These are phyloP conservation scores for Lodderomyces jiufengensis DNA, from an alignment of 1,139 yeast genomes.

Conservation along the genomic window DNA sequence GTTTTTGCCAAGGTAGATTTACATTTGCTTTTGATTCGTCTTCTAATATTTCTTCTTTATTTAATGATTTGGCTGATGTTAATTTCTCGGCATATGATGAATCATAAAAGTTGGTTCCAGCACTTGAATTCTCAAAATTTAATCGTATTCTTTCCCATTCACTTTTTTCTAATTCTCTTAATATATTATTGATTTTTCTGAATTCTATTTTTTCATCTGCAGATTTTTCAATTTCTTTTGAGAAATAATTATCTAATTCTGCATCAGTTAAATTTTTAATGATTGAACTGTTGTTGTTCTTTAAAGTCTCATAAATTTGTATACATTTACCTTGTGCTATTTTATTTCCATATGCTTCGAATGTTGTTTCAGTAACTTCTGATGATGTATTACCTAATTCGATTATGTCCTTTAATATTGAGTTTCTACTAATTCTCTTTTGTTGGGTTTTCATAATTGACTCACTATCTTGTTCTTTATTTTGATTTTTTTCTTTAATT, in stretches of 20 bases:
- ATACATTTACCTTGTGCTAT: constrained; percentile 30
- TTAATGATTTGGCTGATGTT: constrained; percentile 42
- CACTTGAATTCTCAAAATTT: constrained; percentile 32
- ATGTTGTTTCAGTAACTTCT: constrained; percentile 23
- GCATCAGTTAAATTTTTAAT: constrained; percentile 18
- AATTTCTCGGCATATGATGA: constrained; percentile 57
- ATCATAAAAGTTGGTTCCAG: constrained; percentile 4
- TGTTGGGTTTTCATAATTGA: constrained; percentile 37
- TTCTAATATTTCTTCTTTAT: constrained; percentile 53
- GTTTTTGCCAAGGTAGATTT: constrained; percentile 70
- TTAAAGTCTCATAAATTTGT: constrained; percentile 27
- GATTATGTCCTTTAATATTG: constrained; percentile 44
- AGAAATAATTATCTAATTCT: constrained; percentile 21
- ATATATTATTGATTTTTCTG: constrained; percentile 49
- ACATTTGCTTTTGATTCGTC: constrained; percentile 52
- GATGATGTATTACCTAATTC: constrained; percentile 18
- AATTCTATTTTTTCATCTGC: constrained; percentile 37
- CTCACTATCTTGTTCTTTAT: constrained; percentile 23
- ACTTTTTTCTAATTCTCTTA: constrained; percentile 51
- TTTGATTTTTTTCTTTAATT: constrained; percentile 18
- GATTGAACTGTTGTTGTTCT: constrained; percentile 1
- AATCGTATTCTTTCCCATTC: constrained; percentile 49
- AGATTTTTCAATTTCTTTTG: constrained; percentile 36
- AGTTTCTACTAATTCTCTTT: constrained; percentile 39
- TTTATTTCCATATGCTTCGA: constrained; percentile 20